Conservation (phyloP, 1,284 basidiomycete species). For the Ganoderma boninense region DNA sequence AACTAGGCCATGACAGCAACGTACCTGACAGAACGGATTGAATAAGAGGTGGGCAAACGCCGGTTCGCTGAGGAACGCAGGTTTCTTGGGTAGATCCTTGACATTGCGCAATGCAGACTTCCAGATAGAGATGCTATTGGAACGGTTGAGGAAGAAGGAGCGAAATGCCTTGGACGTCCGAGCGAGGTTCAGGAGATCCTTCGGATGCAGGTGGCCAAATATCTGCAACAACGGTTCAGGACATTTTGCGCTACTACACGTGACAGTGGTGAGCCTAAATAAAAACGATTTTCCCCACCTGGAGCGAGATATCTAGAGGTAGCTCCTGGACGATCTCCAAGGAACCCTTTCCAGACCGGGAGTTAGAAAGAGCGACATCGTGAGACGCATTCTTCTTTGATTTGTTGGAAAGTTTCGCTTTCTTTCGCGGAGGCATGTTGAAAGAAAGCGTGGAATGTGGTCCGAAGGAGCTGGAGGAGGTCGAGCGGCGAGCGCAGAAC, state of each 20-base stretch:
- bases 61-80: not conserved
- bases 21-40: slow-evolving; percentile 3
- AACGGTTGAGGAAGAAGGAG: not conserved
- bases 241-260: not conserved
- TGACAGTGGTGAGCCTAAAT: not conserved
- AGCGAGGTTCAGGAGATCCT: not conserved
- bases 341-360: not conserved
- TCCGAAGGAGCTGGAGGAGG: too few species aligned
- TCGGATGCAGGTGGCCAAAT: not conserved
- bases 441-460: too few species aligned
- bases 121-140: not conserved
- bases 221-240: not conserved
- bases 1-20: not conserved
- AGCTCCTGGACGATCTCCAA: not conserved
- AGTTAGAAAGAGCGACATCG: too few species aligned
- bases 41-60: slow-evolving; percentile 3
- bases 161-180: not conserved
- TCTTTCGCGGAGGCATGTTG: too few species aligned
- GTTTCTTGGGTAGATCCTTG: not conserved
- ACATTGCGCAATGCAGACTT: not conserved
- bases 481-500: too few species aligned
- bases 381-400: too few species aligned
- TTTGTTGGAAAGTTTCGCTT: too few species aligned
- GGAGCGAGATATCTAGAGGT: not conserved
- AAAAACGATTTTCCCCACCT: not conserved